A percentile compares a stretch with the other conserved stretches of the same genome.
Evolutionary conservation across 169 alveolate genomes (phyloP).

Genomic region (Plasmodium knowlesi): DNA sequence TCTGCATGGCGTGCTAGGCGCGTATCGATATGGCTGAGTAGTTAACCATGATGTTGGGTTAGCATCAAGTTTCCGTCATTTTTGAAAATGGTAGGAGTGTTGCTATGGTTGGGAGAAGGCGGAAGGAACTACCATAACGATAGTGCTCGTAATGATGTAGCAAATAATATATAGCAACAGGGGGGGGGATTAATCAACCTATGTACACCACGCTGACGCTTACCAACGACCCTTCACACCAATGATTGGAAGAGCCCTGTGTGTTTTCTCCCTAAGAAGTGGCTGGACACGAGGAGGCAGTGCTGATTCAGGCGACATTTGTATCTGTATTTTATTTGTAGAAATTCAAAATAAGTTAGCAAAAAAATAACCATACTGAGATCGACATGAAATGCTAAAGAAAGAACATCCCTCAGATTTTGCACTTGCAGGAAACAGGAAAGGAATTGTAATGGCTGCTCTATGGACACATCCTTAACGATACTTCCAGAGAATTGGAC

Average conservation of each 20-base stretch:
- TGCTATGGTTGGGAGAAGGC: not conserved
- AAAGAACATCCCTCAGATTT: conserved; percentile 6
- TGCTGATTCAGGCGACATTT: conserved; percentile 47
- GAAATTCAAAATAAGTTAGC: conserved; percentile 1
- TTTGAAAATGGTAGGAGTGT: not conserved
- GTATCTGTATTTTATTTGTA: conserved; percentile 7
- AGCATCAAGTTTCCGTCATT: not conserved
- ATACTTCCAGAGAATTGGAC: not conserved
- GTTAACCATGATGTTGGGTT: not conserved
- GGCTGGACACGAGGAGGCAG: conserved; percentile 16
- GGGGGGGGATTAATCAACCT: not conserved
- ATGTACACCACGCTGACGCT: not conserved
- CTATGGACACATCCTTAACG: not conserved
- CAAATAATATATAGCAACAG: not conserved
- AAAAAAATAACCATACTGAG: conserved; percentile 1
- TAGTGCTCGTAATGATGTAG: not conserved
- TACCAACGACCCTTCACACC: not conserved
- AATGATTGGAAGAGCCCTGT: not conserved
- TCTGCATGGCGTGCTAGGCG: not conserved
- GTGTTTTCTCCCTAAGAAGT: not conserved
- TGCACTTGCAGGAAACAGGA: conserved; percentile 25
- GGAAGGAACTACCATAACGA: not conserved
- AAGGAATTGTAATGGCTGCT: conserved; percentile 2
- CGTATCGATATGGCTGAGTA: not conserved
- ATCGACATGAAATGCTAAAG: conserved; percentile 7